These are phyloP conservation scores for Diplotaxis tenuifolia DNA, from an alignment of 345 rosid species.

Conservation along the genomic window DNA sequence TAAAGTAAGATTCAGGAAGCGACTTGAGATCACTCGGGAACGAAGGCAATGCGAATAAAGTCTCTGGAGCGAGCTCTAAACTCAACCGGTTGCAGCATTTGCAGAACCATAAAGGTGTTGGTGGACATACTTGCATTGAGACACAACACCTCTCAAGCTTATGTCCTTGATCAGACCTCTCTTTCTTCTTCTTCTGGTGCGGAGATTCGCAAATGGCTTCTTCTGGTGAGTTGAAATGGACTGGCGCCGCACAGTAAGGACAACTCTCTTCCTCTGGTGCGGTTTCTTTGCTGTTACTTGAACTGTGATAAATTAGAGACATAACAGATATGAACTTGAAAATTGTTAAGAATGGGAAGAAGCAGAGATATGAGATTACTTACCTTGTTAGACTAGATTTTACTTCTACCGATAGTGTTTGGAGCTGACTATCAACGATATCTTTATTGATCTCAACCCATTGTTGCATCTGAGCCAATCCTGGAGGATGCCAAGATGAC, in stretches of 20 bases:
- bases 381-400: slow-evolving; percentile 47
- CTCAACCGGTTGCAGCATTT: slow-evolving; percentile 69
- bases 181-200: slow-evolving; percentile 28
- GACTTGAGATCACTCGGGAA: slow-evolving; percentile 47
- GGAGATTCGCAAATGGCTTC: slow-evolving; percentile 49
- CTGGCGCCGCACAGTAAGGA: slow-evolving; percentile 56
- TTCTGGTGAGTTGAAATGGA: slow-evolving; percentile 69
- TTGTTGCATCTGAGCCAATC: slow-evolving; percentile 67
- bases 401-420: slow-evolving; percentile 46
- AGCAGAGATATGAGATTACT: background rate
- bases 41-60: slow-evolving; percentile 48
- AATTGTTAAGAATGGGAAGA: slow-evolving; percentile 4
- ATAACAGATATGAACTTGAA: slow-evolving; percentile 3
- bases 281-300: slow-evolving; percentile 35
- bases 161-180: slow-evolving; percentile 44
- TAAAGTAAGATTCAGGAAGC: slow-evolving; percentile 20
- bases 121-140: slow-evolving; percentile 78
- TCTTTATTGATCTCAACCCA: slow-evolving; percentile 58
- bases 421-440: slow-evolving; percentile 39
- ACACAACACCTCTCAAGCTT: slow-evolving; percentile 66
- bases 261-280: slow-evolving; percentile 62
- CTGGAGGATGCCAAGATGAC: slow-evolving; percentile 58
- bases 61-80: slow-evolving; percentile 53
- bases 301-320: slow-evolving; percentile 18
- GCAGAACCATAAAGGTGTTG: slow-evolving; percentile 74